phyloP scores from a whole-genome alignment of 345 rosid genomes.

The Viola odorata region DNA sequence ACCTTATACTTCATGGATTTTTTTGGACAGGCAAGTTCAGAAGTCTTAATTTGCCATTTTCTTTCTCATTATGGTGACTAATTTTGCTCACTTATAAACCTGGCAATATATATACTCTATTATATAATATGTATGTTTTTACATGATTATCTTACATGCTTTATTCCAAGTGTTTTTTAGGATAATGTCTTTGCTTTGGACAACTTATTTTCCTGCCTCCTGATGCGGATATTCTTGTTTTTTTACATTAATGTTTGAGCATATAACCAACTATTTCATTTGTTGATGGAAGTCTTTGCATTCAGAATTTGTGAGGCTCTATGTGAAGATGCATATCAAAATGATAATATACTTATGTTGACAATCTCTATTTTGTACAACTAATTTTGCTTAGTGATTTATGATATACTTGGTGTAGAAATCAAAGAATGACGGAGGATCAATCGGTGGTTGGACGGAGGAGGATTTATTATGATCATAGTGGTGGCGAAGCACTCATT shows the following conservation, averaged over 20 bases:
- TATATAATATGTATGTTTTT: no score
- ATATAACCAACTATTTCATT: background rate
- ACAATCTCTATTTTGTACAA: background rate
- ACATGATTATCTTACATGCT: no score
- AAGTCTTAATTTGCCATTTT: background rate
- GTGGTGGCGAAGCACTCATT: constrained; percentile 95
- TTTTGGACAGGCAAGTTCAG: constrained; percentile 72
- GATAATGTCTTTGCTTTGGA: background rate
- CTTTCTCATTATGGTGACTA: background rate
- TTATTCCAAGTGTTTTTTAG: no score
- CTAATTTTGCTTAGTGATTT: constrained; percentile 2
- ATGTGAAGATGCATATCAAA: background rate
- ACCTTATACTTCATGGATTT: constrained; percentile 94
- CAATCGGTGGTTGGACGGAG: constrained; percentile 96
- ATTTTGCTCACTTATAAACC: no score
- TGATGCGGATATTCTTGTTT: background rate
- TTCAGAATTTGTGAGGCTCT: background rate
- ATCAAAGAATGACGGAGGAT: constrained; percentile 99
- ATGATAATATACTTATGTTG: background rate
- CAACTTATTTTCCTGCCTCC: background rate
- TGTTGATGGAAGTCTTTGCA: background rate
- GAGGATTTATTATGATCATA: constrained; percentile 96
- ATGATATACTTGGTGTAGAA: constrained; percentile 40
- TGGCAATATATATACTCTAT: no score
- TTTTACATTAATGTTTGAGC: background rate